These are phyloP conservation scores for Hippophae rhamnoides DNA, from an alignment of 306 rosid species.

Conservation along the genomic window DNA sequence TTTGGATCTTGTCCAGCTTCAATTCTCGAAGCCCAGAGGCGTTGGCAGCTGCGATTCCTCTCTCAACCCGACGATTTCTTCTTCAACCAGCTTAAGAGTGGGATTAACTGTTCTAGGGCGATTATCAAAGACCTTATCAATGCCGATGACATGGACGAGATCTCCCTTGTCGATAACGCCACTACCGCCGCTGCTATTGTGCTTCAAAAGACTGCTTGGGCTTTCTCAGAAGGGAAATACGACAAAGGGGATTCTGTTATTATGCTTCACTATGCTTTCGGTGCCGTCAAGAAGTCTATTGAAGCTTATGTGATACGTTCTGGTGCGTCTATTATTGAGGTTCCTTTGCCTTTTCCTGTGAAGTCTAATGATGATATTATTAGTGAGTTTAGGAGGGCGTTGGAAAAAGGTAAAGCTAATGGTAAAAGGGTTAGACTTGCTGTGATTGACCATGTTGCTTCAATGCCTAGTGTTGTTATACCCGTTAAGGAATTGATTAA, in stretches of 20 bases:
- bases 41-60: constrained; percentile 44
- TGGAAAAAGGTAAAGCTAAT: constrained; percentile 54
- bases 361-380: constrained; percentile 59
- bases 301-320: constrained; percentile 86
- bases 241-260: constrained; percentile 61
- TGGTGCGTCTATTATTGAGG: constrained; percentile 80
- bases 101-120: constrained; percentile 50
- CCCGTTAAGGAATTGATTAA: constrained; percentile 71
- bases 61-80: constrained; percentile 83
- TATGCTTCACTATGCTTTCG: constrained; percentile 89
- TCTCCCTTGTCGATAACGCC: constrained; percentile 92
- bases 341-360: constrained; percentile 79
- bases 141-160: constrained; percentile 66
- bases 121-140: constrained; percentile 54
- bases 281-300: constrained; percentile 79
- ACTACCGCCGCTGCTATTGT: constrained; percentile 98
- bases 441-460: constrained; percentile 90
- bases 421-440: constrained; percentile 75
- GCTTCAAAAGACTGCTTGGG: constrained; percentile 73
- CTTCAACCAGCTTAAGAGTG: constrained; percentile 51
- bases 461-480: constrained; percentile 87
- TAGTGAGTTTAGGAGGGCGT: constrained; percentile 55
- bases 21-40: constrained; percentile 49
- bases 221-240: constrained; percentile 60
- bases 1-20: constrained; percentile 80